phyloP scores from a whole-genome alignment of 2,329 filamentous ascomycete genomes.

The Celoporthe dispersa region DNA sequence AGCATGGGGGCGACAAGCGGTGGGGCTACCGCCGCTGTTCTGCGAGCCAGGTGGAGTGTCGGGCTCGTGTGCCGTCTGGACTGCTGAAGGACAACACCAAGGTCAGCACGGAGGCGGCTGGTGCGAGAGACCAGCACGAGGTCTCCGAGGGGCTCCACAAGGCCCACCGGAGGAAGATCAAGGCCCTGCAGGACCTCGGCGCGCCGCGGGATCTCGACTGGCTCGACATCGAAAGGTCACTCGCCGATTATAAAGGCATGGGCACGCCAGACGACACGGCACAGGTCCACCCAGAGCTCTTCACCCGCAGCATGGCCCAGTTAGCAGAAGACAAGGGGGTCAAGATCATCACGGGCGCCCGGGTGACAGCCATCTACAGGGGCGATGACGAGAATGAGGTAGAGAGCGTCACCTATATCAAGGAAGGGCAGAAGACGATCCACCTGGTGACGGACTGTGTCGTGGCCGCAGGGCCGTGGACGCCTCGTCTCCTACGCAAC shows the following conservation, averaged over 20 bases:
- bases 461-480: slow-evolving; percentile 52
- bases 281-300: slow-evolving; percentile 78
- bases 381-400: slow-evolving; percentile 32
- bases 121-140: slow-evolving; percentile 11
- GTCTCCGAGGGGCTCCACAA: slow-evolving; percentile 28
- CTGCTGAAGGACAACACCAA: background rate
- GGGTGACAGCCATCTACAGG: slow-evolving; percentile 36
- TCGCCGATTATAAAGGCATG: slow-evolving; percentile 41
- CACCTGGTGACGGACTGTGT: slow-evolving; percentile 37
- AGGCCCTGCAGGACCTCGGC: slow-evolving; percentile 35
- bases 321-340: slow-evolving; percentile 67
- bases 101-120: background rate
- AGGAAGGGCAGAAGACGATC: slow-evolving; percentile 26
- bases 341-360: slow-evolving; percentile 49
- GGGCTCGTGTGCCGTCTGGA: slow-evolving; percentile 13
- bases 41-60: slow-evolving; percentile 31
- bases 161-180: slow-evolving; percentile 34
- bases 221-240: slow-evolving; percentile 61
- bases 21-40: slow-evolving; percentile 70
- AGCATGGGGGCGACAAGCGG: slow-evolving; percentile 66
- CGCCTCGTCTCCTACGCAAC: slow-evolving; percentile 46
- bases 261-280: slow-evolving; percentile 65
- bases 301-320: slow-evolving; percentile 73
- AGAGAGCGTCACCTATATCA: slow-evolving; percentile 29
- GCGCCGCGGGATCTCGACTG: slow-evolving; percentile 69